phyloP scores from a whole-genome alignment of 2,329 filamentous ascomycete species.

The Epichloe glyceriae region DNA sequence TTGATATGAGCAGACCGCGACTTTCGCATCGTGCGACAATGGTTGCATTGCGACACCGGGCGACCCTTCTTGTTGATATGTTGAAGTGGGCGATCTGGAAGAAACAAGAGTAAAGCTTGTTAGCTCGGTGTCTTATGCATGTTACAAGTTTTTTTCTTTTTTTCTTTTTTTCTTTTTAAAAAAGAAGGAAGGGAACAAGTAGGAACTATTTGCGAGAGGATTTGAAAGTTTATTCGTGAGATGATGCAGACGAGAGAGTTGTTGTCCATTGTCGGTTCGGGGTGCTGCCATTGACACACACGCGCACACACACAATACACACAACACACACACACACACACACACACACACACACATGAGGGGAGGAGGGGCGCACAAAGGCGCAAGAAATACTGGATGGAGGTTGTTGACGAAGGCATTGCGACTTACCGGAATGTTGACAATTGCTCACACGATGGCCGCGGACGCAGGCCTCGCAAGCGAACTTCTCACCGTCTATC shows the following conservation, averaged over 20 bases:
- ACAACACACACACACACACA: neutral
- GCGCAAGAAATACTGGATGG: neutral
- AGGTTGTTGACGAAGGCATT: constrained; percentile 1
- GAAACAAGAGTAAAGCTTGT: neutral
- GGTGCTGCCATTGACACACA: neutral
- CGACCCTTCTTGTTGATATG: constrained; percentile 97
- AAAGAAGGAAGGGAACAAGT: neutral
- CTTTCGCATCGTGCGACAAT: constrained; percentile 94
- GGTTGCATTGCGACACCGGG: constrained; percentile 92
- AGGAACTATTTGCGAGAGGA: neutral
- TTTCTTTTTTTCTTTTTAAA: neutral
- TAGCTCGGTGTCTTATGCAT: neutral
- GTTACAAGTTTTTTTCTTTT: neutral
- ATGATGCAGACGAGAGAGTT: neutral
- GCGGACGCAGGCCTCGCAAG: constrained; percentile 95
- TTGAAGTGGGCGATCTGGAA: constrained; percentile 71
- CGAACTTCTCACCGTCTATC: constrained; percentile 93
- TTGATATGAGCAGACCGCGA: constrained; percentile 88
- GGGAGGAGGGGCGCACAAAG: neutral
- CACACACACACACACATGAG: neutral
- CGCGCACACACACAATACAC: neutral
- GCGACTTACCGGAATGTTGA: constrained; percentile 74
- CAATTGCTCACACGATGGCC: constrained; percentile 98
- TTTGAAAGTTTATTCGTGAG: neutral
- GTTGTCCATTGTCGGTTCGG: neutral